Conservation (phyloP, 2,329 filamentous ascomycete genomes). For the Colletotrichum coccodes region DNA sequence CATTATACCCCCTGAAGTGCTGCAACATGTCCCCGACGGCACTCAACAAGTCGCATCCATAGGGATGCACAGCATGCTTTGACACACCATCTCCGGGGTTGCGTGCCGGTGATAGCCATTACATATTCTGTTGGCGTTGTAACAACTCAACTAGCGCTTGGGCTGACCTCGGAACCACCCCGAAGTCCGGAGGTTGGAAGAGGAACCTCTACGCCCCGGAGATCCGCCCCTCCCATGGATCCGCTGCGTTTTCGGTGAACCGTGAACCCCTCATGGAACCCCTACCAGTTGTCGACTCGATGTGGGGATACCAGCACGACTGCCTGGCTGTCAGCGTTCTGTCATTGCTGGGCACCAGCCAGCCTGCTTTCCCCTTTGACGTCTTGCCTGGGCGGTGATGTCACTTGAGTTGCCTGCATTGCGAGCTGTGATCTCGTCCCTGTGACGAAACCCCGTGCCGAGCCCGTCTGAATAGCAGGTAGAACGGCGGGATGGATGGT, state of each 20-base stretch:
- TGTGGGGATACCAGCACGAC: constrained; percentile 2
- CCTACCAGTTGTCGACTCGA: constrained; percentile 3
- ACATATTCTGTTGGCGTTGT: constrained; percentile 22
- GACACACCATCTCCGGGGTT: constrained; percentile 22
- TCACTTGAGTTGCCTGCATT: neutral
- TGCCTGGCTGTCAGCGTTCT: neutral
- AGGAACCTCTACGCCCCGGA: constrained; percentile 27
- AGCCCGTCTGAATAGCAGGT: constrained; percentile 4
- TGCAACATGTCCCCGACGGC: constrained; percentile 11
- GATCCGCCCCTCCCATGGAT: constrained; percentile 23
- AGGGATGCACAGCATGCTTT: constrained; percentile 22
- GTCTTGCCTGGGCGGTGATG: constrained; percentile 13
- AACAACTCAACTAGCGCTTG: constrained; percentile 22
- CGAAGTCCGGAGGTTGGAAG: constrained; percentile 28
- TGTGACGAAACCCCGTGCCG: constrained; percentile 14
- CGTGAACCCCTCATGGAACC: constrained; percentile 20
- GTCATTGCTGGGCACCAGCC: constrained; percentile 1
- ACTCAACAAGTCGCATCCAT: constrained; percentile 13
- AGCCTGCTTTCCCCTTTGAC: neutral
- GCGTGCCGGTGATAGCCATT: constrained; percentile 20
- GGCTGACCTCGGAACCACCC: constrained; percentile 18
- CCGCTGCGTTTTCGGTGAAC: constrained; percentile 25
- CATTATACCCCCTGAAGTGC: neutral
- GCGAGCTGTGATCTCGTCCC: neutral
- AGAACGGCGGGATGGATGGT: constrained; percentile 7